Percentiles rank a stretch among this genome's conserved stretches.
Conservation (phyloP, 2,329 filamentous ascomycete species). For the Colletotrichum incanum region DNA sequence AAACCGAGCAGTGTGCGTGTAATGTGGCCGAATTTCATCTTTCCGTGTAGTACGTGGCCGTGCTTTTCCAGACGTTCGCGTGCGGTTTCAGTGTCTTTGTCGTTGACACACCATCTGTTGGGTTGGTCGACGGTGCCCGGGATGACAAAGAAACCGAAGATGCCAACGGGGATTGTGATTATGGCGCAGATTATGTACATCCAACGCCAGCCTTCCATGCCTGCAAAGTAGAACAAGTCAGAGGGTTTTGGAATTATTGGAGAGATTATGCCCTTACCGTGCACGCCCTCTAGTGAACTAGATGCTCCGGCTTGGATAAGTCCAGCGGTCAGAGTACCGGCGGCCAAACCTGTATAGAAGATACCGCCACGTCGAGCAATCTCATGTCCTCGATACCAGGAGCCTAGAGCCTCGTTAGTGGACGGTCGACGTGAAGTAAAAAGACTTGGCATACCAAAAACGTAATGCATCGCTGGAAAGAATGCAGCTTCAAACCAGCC, state of each 20-base stretch:
- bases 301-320: conserved; percentile 63
- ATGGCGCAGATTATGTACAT: conserved; percentile 69
- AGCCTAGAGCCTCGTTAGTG: conserved; percentile 61
- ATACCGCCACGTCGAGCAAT: conserved; percentile 57
- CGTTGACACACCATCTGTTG: conserved; percentile 59
- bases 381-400: conserved; percentile 64
- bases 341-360: conserved; percentile 59
- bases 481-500: conserved; percentile 51
- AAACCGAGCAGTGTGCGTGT: conserved; percentile 56
- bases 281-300: conserved; percentile 57
- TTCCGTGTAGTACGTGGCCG: conserved; percentile 58
- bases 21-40: conserved; percentile 52
- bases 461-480: conserved; percentile 53
- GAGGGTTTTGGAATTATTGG: background rate
- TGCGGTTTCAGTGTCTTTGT: conserved; percentile 47
- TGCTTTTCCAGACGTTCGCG: conserved; percentile 53
- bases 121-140: conserved; percentile 66
- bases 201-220: conserved; percentile 67
- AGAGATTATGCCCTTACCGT: conserved; percentile 45
- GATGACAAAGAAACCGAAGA: conserved; percentile 66
- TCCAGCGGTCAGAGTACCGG: conserved; percentile 63
- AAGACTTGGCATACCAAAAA: conserved; percentile 52
- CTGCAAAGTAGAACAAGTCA: background rate
- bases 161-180: conserved; percentile 69
- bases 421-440: rapidly evolving